A percentile compares a stretch with the other conserved stretches of the same genome.
These are phyloP conservation scores for Colletotrichum sp. DNA, from an alignment of 2,329 filamentous ascomycete genomes.

Conservation along the genomic window DNA sequence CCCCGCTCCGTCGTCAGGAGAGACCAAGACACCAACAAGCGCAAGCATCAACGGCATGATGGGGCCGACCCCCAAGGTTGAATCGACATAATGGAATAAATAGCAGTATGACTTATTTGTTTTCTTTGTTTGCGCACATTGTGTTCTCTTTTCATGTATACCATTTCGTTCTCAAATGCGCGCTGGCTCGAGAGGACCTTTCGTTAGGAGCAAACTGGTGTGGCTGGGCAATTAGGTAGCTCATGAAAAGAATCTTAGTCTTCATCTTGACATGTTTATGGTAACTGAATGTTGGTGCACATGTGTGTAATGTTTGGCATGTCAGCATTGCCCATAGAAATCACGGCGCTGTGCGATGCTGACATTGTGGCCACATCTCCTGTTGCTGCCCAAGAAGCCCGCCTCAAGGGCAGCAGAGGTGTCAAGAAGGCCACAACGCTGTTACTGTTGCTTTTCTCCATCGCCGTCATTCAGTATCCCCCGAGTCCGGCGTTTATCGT, in stretches of 20 bases:
- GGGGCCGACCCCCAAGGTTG: conserved; percentile 50
- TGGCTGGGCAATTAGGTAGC: conserved; percentile 13
- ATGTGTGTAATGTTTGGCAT: neutral
- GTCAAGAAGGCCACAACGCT: neutral
- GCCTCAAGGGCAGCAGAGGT: neutral
- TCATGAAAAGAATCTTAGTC: conserved; percentile 10
- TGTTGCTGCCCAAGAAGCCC: neutral
- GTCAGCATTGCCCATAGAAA: neutral
- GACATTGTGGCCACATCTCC: neutral
- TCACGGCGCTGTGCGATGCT: neutral
- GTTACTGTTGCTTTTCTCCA: neutral
- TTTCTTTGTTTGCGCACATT: conserved; percentile 14
- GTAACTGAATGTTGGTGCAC: neutral
- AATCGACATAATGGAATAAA: conserved; percentile 33
- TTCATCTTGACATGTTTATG: neutral
- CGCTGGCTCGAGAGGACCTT: neutral
- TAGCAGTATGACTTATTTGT: conserved; percentile 7
- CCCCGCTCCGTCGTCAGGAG: conserved; percentile 51
- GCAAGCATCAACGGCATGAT: conserved; percentile 53
- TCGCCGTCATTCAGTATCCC: neutral
- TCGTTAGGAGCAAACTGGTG: conserved; percentile 1
- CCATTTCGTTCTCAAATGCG: conserved; percentile 17
- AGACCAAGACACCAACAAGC: conserved; percentile 58
- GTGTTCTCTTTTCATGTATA: conserved; percentile 22
- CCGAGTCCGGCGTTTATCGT: neutral